Conservation (phyloP, 164 flowering plant genomes). For the Aristolochia fimbriata region DNA sequence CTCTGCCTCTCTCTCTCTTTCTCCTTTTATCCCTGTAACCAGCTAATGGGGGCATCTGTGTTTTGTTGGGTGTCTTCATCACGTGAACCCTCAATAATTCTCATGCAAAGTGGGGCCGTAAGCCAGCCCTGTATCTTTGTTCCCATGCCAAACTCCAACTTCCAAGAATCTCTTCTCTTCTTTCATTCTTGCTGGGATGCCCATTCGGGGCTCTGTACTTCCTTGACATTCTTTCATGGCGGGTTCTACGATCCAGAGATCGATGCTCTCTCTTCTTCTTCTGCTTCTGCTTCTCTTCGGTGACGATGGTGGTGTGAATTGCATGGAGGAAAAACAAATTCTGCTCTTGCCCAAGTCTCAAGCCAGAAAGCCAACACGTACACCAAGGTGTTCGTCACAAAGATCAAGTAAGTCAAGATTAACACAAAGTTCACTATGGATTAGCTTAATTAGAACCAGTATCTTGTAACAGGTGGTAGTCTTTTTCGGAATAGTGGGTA, state of each 20-base stretch:
- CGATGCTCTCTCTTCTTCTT: constrained; percentile 11
- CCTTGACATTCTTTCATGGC: constrained; percentile 19
- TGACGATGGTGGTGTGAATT: constrained; percentile 16
- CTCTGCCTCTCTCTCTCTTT: constrained; percentile 6
- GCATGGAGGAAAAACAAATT: constrained; percentile 26
- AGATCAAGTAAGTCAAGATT: constrained; percentile 48
- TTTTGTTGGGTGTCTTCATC: constrained; percentile 35
- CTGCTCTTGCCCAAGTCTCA: constrained; percentile 26
- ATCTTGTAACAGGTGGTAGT: background rate
- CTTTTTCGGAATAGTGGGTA: background rate
- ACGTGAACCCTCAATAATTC: constrained; percentile 77
- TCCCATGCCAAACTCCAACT: constrained; percentile 50
- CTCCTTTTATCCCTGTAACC: constrained; percentile 8
- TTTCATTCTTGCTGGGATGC: constrained; percentile 7
- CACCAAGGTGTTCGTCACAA: constrained; percentile 26
- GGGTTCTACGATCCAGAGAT: constrained; percentile 9
- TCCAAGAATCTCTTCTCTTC: constrained; percentile 32
- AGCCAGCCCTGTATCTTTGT: constrained; percentile 57
- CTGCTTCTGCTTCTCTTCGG: constrained; percentile 7
- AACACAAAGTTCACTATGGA: background rate
- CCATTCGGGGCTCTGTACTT: constrained; percentile 11
- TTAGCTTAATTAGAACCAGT: background rate
- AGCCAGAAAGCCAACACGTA: constrained; percentile 17
- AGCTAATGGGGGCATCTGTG: constrained; percentile 6
- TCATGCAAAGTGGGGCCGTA: constrained; percentile 62